Percentiles rank a stretch among this genome's conserved stretches.
Conservation (phyloP, 2,329 filamentous ascomycete species). For the Botrytis pseudocinerea region DNA sequence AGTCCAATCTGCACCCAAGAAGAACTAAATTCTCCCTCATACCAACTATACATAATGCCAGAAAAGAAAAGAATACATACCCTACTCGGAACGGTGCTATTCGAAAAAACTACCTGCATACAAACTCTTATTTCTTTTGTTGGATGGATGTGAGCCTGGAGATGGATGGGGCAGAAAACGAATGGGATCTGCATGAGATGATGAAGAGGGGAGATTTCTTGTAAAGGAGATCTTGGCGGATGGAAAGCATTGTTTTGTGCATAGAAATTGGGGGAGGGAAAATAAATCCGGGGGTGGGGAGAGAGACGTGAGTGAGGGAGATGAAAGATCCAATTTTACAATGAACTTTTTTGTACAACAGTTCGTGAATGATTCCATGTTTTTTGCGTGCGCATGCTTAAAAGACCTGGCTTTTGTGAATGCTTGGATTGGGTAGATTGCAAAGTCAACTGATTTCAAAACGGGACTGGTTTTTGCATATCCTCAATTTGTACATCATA, state of each 20-base stretch:
- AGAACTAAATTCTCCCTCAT: constrained; percentile 30
- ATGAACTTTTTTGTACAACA: constrained; percentile 15
- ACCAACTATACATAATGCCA: constrained; percentile 16
- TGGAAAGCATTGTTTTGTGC: constrained; percentile 15
- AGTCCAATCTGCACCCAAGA: constrained; percentile 58
- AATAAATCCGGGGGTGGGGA: background rate
- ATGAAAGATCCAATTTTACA: constrained; percentile 3
- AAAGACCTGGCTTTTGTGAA: background rate
- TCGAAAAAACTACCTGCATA: constrained; percentile 17
- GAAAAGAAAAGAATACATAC: constrained; percentile 13
- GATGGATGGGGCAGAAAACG: background rate
- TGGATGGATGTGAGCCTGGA: constrained; percentile 11
- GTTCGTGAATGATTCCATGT: background rate
- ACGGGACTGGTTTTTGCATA: background rate
- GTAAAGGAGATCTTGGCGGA: background rate
- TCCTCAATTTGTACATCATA: background rate
- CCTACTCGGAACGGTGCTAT: background rate
- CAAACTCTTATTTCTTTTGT: constrained; percentile 12
- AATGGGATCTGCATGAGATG: background rate
- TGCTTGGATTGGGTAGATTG: background rate
- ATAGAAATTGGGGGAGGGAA: background rate
- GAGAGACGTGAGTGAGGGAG: constrained; percentile 2
- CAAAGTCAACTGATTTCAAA: background rate
- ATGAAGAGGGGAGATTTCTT: background rate
- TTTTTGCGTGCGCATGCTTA: background rate